phyloP scores from a whole-genome alignment of 225 moss, liverwort and hornwort species.

The Marchantia polymorpha region DNA sequence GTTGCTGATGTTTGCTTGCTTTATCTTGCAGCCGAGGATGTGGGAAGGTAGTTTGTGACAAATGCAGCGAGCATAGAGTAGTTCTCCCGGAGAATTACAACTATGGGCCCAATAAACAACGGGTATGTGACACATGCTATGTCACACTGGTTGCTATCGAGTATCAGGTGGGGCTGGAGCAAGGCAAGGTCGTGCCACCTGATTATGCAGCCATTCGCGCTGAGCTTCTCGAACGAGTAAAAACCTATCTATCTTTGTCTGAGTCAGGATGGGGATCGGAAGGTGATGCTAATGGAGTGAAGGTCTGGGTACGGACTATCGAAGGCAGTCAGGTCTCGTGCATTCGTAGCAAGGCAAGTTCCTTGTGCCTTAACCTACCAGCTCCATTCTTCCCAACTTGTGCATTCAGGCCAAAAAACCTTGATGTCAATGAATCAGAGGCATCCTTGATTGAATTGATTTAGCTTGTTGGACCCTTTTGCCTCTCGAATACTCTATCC shows the following conservation, averaged over 20 bases:
- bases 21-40: slow-evolving; percentile 47
- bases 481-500: too few species aligned
- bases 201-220: slow-evolving; percentile 39
- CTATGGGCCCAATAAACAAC: slow-evolving; percentile 44
- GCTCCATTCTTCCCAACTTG: neutral
- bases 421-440: neutral
- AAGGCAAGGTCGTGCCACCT: slow-evolving; percentile 37
- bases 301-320: slow-evolving; percentile 34
- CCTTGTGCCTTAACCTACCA: neutral
- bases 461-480: too few species aligned
- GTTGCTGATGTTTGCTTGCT: neutral
- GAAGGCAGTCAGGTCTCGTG: slow-evolving; percentile 42
- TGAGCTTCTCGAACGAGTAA: slow-evolving; percentile 31
- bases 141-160: slow-evolving; percentile 41
- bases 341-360: slow-evolving; percentile 40
- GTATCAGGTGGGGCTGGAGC: slow-evolving; percentile 45
- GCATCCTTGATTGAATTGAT: neutral
- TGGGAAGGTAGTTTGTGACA: slow-evolving; percentile 47
- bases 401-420: neutral
- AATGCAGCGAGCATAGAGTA: slow-evolving; percentile 48
- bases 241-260: slow-evolving; percentile 22
- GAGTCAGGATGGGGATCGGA: slow-evolving; percentile 34
- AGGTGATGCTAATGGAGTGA: slow-evolving; percentile 36
- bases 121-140: slow-evolving; percentile 46
- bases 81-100: slow-evolving; percentile 38